Evolutionary conservation across 805 yeast species (phyloP), one percentile per base, ranked within the genome.

Genomic region (Jamesozyma spencerorum): DNA sequence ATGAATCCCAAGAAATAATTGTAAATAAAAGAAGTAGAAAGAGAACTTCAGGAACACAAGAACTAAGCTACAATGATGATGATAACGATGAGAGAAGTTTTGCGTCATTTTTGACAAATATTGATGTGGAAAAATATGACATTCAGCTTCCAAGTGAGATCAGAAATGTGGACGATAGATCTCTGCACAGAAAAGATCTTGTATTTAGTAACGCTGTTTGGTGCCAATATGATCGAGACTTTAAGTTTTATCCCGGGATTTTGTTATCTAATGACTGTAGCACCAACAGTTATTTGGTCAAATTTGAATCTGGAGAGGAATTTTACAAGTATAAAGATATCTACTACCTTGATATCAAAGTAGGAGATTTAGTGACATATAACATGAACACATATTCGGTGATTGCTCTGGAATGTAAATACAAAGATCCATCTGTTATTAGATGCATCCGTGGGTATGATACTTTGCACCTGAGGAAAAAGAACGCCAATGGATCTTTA

Each of bases 361-460:
- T 79, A 14, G 85, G 84, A 2, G 86, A 81, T 47, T 50, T 43
- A 1, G 66, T 81, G 1, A 59, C 60, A 13, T 47, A 69, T 24
- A 57, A 61, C 12, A 20, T 26, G n/a, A n/a, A 55, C 6, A 54
- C 54, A 5, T 75, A 66, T 48, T 40, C 45, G 5, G 74, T 80
- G 2, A 64, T 70, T 1, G 83, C 79, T 0, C 54, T 80, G 28
- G 62, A 58, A 29, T 56, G 60, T 40, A 37, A 34, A 8, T 8
- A 39, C 3, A 43, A 48, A 2, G 50, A 56, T 6, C 46, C 44
- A 7, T 49, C 55, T 14, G 47, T 47, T 0, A 68, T 79, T 5
- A 57, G 66, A 37, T 80, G 86, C 52, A 65, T 77, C 42, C 62
- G 86, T 47, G 87, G 87, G 0, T 80, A 64, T 50, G 77, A 78